phyloP scores from a whole-genome alignment of 768 basidiomycete species.

The Leccinellum luteum region DNA sequence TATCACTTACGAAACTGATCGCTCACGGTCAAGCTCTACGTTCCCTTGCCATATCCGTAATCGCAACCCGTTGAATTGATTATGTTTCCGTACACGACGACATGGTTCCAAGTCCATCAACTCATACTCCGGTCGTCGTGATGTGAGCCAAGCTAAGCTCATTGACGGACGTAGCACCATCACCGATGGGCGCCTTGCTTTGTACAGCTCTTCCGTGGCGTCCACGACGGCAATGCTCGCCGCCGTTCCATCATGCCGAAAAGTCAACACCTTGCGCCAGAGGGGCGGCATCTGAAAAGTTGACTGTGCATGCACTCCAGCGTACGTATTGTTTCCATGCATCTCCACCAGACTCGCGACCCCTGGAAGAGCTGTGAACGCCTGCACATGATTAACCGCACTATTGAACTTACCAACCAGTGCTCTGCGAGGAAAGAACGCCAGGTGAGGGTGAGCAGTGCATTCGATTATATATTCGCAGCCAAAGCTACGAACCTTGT shows the following conservation, averaged over 20 bases:
- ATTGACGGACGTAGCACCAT: conserved; percentile 13
- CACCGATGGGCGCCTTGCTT: conserved; percentile 5
- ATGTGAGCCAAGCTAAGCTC: conserved; percentile 25
- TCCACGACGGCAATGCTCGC: conserved; percentile 1
- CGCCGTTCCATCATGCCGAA: conserved; percentile 36
- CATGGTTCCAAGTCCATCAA: conserved; percentile 7
- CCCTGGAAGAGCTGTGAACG: conserved; percentile 48
- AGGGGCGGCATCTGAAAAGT: conserved; percentile 86
- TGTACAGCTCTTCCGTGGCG: conserved; percentile 8
- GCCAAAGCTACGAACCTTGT: conserved; percentile 57
- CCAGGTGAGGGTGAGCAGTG: conserved; percentile 7
- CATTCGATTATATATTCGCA: conserved; percentile 12
- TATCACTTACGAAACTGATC: conserved; percentile 35
- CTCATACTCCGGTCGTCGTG: conserved; percentile 18
- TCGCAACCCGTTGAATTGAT: conserved; percentile 10
- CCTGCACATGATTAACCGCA: conserved; percentile 14
- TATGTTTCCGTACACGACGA: conserved; percentile 9
- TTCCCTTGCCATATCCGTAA: conserved; percentile 24
- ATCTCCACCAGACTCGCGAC: conserved; percentile 94
- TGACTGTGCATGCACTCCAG: conserved; percentile 91
- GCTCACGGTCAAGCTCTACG: conserved; percentile 20
- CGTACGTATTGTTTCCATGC: conserved; percentile 98
- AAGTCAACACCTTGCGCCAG: conserved; percentile 94
- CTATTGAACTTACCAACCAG: conserved; percentile 62
- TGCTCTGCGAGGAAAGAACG: conserved; percentile 50